Conservation (phyloP, 805 yeast species). For the Suhomyces tanzawaensis region DNA sequence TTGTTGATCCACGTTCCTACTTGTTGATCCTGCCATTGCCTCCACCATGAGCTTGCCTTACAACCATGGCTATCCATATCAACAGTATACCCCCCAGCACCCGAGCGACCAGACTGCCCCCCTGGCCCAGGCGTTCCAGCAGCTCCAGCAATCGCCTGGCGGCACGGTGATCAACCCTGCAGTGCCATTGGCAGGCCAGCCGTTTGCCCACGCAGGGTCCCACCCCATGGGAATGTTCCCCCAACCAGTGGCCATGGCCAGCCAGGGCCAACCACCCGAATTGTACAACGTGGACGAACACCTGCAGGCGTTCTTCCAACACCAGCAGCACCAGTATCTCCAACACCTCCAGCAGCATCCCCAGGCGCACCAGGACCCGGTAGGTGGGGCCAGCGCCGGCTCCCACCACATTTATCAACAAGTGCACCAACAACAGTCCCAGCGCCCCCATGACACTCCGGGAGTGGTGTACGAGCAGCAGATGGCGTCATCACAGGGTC, state of each 20-base stretch:
- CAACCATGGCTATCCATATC: slow-evolving; percentile 5
- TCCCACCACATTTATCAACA: background rate
- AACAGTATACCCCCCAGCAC: slow-evolving; percentile 3
- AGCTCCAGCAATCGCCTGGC: background rate
- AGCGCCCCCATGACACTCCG: background rate
- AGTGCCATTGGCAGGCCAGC: background rate
- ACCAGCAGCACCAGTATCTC: slow-evolving; percentile 7
- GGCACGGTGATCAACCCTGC: background rate
- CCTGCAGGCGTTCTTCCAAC: slow-evolving; percentile 3
- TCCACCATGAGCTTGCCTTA: slow-evolving; percentile 6
- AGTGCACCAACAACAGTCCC: background rate
- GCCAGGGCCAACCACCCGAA: slow-evolving; percentile 1
- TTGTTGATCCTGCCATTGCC: too few species aligned
- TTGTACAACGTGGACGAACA: background rate
- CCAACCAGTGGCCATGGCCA: background rate
- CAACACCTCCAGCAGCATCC: slow-evolving; percentile 7
- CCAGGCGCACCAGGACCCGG: slow-evolving; percentile 2
- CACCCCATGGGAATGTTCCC: background rate
- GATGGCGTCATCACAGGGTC: background rate
- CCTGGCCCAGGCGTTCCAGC: background rate
- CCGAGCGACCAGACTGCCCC: background rate
- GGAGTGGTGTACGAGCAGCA: background rate
- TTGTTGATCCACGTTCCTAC: too few species aligned
- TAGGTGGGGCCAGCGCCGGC: background rate
- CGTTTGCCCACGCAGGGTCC: background rate